Conservation (phyloP, 2,329 filamentous ascomycete species). For the Graphilbum ipis-grandicollis region DNA sequence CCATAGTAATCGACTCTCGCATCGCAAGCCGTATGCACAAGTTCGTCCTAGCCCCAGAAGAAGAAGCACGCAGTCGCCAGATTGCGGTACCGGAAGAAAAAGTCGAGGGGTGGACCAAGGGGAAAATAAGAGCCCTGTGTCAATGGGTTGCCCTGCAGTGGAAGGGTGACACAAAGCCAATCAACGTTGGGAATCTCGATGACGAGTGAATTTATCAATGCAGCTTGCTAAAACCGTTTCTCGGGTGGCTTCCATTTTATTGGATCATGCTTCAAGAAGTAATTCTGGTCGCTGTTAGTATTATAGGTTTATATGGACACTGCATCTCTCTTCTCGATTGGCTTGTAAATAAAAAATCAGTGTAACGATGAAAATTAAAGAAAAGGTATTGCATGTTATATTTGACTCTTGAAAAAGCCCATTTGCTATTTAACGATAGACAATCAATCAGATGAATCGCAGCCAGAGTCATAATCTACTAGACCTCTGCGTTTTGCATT, state of each 20-base stretch:
- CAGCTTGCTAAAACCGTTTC: no score
- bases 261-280: no score
- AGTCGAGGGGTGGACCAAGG: conserved; percentile 52
- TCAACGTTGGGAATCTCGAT: conserved; percentile 9
- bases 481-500: conserved; percentile 15
- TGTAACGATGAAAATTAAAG: no score
- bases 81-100: conserved; percentile 51
- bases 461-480: conserved; percentile 34
- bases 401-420: no score
- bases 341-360: no score
- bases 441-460: neutral
- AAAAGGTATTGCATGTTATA: no score
- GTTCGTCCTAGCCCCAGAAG: conserved; percentile 52
- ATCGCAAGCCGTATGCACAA: conserved; percentile 65
- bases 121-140: conserved; percentile 33
- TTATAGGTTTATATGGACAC: no score
- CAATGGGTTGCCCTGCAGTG: conserved; percentile 29
- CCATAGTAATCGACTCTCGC: conserved; percentile 58
- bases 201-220: no score
- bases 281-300: no score
- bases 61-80: conserved; percentile 47
- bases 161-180: conserved; percentile 20
- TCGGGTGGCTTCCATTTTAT: no score
- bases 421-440: no score
- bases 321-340: no score